phyloP scores from a whole-genome alignment of 768 basidiomycete genomes.

The Suillus bovinus region DNA sequence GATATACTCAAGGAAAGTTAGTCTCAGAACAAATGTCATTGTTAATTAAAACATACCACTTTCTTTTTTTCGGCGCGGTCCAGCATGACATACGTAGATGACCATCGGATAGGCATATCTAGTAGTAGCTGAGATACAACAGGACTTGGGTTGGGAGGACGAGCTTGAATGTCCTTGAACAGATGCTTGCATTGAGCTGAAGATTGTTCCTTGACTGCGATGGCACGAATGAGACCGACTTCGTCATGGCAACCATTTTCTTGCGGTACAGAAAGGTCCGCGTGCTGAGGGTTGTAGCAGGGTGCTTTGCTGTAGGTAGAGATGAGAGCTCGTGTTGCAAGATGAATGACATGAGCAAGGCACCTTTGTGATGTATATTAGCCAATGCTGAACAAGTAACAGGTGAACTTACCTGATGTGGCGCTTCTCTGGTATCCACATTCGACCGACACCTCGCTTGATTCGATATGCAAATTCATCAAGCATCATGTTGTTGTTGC shows the following conservation, averaged over 20 bases:
- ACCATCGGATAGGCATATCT: slow-evolving; percentile 36
- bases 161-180: slow-evolving; percentile 19
- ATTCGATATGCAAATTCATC: slow-evolving; percentile 20
- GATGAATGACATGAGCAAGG: slow-evolving; percentile 34
- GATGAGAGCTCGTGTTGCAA: slow-evolving; percentile 34
- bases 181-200: slow-evolving; percentile 25
- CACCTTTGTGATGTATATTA: slow-evolving; percentile 25
- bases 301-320: slow-evolving; percentile 27
- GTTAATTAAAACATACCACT: not conserved
- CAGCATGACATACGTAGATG: slow-evolving; percentile 25
- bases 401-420: slow-evolving; percentile 13
- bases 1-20: too few species aligned
- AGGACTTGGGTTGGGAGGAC: not conserved
- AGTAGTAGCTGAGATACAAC: slow-evolving; percentile 19
- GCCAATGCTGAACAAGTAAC: too few species aligned
- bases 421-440: not conserved
- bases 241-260: slow-evolving; percentile 19
- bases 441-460: not conserved
- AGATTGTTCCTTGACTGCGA: slow-evolving; percentile 9
- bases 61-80: slow-evolving; percentile 18
- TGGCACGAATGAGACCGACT: slow-evolving; percentile 13
- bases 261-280: slow-evolving; percentile 15
- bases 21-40: too few species aligned
- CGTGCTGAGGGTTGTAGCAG: slow-evolving; percentile 24
- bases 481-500: slow-evolving; percentile 39